Evolutionary conservation across 2,329 filamentous ascomycete species (phyloP).

Genomic region (Pseudogymnoascus sp.): DNA sequence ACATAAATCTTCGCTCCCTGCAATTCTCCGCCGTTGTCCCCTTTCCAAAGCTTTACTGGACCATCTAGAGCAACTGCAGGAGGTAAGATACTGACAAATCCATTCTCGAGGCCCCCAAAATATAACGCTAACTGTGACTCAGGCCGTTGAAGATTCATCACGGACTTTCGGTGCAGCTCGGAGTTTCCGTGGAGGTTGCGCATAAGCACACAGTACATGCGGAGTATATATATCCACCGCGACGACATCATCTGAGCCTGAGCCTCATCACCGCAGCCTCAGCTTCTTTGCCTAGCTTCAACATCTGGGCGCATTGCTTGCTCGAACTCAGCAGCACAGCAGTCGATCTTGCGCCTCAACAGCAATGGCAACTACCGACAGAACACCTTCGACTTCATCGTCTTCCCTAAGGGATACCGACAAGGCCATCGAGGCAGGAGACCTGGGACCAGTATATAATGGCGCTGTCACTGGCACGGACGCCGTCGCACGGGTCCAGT

Average conservation of each 20-base stretch:
- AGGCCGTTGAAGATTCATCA: not conserved
- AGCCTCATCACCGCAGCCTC: not conserved
- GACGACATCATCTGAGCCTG: not conserved
- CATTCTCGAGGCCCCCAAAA: not conserved
- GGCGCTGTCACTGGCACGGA: not conserved
- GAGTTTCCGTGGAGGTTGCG: not conserved
- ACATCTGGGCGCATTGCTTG: not conserved
- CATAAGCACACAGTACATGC: not conserved
- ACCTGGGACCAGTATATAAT: not conserved
- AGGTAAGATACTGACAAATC: slow-evolving; percentile 6
- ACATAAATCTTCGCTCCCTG: not conserved
- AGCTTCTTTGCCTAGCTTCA: not conserved
- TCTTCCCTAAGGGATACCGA: not conserved
- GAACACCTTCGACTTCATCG: not conserved
- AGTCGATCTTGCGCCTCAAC: not conserved
- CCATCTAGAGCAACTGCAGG: not conserved
- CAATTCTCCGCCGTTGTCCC: not conserved
- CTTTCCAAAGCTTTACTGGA: not conserved
- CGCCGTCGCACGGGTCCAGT: not conserved
- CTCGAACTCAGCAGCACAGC: not conserved
- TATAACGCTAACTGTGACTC: not conserved
- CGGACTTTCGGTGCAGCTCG: not conserved
- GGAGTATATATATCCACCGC: not conserved
- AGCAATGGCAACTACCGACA: not conserved
- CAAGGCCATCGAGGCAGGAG: not conserved